Conservation (phyloP, 2,329 filamentous ascomycete species). For the Hymenoscyphus fructigenus region DNA sequence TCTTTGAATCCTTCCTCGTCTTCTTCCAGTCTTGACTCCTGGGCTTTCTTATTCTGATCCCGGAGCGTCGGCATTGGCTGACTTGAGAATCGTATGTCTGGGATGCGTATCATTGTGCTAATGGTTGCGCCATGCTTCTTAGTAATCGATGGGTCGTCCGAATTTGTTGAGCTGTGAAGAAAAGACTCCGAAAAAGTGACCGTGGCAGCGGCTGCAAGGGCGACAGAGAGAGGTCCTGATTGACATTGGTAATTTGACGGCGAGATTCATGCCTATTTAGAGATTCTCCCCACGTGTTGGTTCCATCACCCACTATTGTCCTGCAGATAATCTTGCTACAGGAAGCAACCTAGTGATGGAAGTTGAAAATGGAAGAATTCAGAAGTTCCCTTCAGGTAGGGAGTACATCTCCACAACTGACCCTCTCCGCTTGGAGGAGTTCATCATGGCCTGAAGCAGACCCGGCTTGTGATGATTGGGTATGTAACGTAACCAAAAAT, state of each 20-base stretch:
- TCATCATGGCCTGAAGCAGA: not conserved
- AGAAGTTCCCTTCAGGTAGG: too few relatives aligned
- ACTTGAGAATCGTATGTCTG: not conserved
- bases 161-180: not conserved
- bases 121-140: not conserved
- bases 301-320: not conserved
- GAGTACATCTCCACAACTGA: too few relatives aligned
- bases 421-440: not conserved
- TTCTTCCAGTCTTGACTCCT: not conserved
- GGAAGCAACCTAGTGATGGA: not conserved
- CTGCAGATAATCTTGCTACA: not conserved
- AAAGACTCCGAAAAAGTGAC: not conserved
- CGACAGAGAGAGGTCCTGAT: not conserved
- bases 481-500: too few relatives aligned
- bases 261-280: not conserved
- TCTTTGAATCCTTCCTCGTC: not conserved
- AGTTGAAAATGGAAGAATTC: not conserved
- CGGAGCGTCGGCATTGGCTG: not conserved
- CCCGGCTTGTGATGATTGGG: not conserved
- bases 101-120: not conserved
- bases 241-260: not conserved
- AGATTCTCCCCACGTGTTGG: not conserved
- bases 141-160: not conserved
- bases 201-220: not conserved
- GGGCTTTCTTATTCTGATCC: not conserved